Base-by-base conservation (phyloP, 345 rosid genomes). In the Tarenaya hassleriana region DNA sequence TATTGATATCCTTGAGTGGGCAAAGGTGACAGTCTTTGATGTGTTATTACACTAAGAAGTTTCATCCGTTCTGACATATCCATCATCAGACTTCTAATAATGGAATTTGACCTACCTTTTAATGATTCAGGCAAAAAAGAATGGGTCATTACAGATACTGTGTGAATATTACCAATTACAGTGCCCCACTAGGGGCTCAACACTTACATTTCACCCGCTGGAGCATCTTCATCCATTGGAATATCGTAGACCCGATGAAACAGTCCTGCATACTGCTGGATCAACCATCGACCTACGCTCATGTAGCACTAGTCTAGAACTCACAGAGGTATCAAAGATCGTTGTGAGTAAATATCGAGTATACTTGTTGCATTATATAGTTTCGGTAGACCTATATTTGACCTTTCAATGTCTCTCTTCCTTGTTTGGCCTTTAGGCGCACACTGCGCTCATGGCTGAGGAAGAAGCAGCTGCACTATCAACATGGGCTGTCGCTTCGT, bases 391-490 rank as follows among this genome's bases (percentile, higher is more conserved):
- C 38, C 7, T 39, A 7, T 47, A 4, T 33, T 18, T 58, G 60
- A 56, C 35, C 17, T 10, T 50, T 9, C 7, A 7, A 7, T 33
- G 39, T 51, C 46, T 39, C 46, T 16, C 38, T 15, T 38, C 47
- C 50, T 24, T 77, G 20, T 44, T 66, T 71, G 50, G 52, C 54
- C 46, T 51, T 55, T 68, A 86, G 96, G 92, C 91, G 63, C 79
- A 75, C 55, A 69, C 62, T 58, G 85, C 94, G 38, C 81, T 86
- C 37, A 68, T 71, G 68, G 80, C 74, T 17, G 98, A 84, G 78
- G 98, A 91, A 78, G 98, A 91, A 75, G 89, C 95, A 34, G 69
- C 71, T 53, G 81, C 96, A 41, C 55, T 91, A 43, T 91, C 98
- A 50, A 78, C 75, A 18, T 91, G 98, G 96, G 78, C 98, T 52